Evolutionary conservation across 345 rosid genomes (phyloP).

Genomic region (Hevea brasiliensis): DNA sequence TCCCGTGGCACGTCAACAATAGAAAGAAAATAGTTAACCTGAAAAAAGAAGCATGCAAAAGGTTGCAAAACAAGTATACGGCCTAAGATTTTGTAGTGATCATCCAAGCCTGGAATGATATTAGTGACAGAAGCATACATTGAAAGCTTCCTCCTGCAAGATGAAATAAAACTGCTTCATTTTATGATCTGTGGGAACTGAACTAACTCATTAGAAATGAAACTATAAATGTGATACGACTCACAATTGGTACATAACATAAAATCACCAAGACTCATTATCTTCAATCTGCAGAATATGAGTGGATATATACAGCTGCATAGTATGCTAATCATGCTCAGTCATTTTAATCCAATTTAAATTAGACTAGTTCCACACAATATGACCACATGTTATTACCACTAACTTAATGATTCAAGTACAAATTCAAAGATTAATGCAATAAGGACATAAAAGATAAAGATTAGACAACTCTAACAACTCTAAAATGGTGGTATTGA

Average conservation of each 20-base stretch:
- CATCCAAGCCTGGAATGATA: constrained; percentile 64
- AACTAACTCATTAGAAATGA: neutral
- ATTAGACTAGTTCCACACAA: neutral
- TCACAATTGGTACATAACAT: neutral
- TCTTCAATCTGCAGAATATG: no score
- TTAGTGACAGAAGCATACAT: constrained; percentile 86
- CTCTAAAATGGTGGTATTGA: neutral
- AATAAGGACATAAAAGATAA: neutral
- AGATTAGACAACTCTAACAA: neutral
- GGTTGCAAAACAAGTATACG: constrained; percentile 57
- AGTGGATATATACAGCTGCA: no score
- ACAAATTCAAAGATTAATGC: neutral
- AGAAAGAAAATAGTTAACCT: constrained; percentile 5
- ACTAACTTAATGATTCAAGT: neutral
- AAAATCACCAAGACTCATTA: no score
- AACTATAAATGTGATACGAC: neutral
- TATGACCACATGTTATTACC: neutral
- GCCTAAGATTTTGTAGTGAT: constrained; percentile 59
- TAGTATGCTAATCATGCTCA: no score
- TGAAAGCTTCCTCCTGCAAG: constrained; percentile 80
- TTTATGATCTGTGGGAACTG: neutral
- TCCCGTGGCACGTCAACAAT: no score
- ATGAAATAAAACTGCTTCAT: constrained; percentile 17
- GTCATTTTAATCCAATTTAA: neutral
- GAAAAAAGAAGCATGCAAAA: neutral